A percentile compares a stretch with the other conserved stretches of the same genome.
Conservation (phyloP, 306 rosid genomes). For the Arachis hypogaea region DNA sequence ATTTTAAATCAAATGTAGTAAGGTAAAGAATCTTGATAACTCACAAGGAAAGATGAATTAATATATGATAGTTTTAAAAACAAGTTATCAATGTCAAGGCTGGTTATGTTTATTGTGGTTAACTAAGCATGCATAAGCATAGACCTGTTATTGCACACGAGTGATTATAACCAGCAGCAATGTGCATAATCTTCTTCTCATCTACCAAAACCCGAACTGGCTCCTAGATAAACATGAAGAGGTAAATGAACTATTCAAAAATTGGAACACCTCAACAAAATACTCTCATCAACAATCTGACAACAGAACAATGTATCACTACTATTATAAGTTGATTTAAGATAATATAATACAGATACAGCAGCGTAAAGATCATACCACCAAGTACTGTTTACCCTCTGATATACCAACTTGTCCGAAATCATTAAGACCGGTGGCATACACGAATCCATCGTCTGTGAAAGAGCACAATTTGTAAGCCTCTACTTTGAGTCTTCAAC, state of each 20-base stretch:
- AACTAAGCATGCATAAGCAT: slow-evolving; percentile 18
- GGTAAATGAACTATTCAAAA: slow-evolving; percentile 28
- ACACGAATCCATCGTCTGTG: slow-evolving; percentile 73
- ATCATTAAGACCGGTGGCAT: slow-evolving; percentile 91
- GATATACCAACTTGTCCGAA: slow-evolving; percentile 84
- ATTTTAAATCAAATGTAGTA: slow-evolving; percentile 9
- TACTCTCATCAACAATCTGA: neutral
- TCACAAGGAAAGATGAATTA: neutral
- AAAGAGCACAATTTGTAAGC: slow-evolving; percentile 61
- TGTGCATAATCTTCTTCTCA: slow-evolving; percentile 65
- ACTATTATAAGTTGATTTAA: slow-evolving; percentile 4
- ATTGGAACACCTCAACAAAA: slow-evolving; percentile 4
- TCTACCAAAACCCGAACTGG: slow-evolving; percentile 70
- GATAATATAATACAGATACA: slow-evolving; percentile 13
- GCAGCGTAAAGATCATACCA: slow-evolving; percentile 52
- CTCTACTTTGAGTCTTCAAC: slow-evolving; percentile 50
- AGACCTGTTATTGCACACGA: slow-evolving; percentile 89
- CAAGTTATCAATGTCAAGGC: neutral
- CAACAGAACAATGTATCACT: slow-evolving; percentile 17
- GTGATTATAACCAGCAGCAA: slow-evolving; percentile 88
- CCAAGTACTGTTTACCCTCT: slow-evolving; percentile 49
- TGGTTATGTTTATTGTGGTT: slow-evolving; percentile 21
- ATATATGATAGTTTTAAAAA: slow-evolving; percentile 2
- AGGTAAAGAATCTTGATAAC: slow-evolving; percentile 31
- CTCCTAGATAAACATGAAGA: slow-evolving; percentile 54